Conservation (phyloP, 73 alveolate genomes). For the Diophrys sp. region DNA sequence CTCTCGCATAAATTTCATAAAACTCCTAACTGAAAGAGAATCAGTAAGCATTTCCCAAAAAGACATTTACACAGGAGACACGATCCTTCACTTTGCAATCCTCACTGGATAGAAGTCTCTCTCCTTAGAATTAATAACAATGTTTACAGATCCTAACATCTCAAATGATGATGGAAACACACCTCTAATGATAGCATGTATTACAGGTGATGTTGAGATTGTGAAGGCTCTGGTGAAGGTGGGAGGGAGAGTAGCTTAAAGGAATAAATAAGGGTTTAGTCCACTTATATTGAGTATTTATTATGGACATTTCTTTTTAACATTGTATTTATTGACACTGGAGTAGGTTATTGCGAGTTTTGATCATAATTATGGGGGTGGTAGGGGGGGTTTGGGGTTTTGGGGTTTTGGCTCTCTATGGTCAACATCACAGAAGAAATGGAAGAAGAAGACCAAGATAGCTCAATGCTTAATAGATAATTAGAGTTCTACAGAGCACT, state of each 20-base stretch:
- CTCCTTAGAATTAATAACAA: background rate
- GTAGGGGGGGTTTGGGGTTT: too few species aligned
- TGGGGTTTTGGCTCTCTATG: too few species aligned
- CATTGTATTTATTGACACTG: conserved; percentile 31
- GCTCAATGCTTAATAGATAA: background rate
- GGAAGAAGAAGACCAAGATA: background rate
- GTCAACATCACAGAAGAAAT: too few species aligned
- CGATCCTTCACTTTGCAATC: conserved; percentile 39
- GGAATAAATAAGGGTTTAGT: conserved; percentile 15
- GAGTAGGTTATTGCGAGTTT: conserved; percentile 15
- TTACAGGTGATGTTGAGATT: conserved; percentile 36
- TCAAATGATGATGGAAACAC: conserved; percentile 51
- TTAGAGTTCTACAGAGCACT: background rate
- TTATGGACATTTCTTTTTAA: conserved; percentile 31
- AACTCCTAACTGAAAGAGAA: conserved; percentile 8
- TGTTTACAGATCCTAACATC: conserved; percentile 23
- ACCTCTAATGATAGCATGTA: conserved; percentile 30
- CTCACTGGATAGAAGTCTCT: conserved; percentile 17
- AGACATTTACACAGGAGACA: conserved; percentile 41
- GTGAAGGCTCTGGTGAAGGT: conserved; percentile 17
- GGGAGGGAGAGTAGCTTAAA: conserved; percentile 20
- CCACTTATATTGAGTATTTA: conserved; percentile 36
- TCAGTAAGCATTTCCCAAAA: conserved; percentile 24
- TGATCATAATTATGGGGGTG: too few species aligned
- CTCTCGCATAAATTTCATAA: conserved; percentile 16